Conservation (phyloP, 768 basidiomycete genomes). For the Kwoniella sp. region DNA sequence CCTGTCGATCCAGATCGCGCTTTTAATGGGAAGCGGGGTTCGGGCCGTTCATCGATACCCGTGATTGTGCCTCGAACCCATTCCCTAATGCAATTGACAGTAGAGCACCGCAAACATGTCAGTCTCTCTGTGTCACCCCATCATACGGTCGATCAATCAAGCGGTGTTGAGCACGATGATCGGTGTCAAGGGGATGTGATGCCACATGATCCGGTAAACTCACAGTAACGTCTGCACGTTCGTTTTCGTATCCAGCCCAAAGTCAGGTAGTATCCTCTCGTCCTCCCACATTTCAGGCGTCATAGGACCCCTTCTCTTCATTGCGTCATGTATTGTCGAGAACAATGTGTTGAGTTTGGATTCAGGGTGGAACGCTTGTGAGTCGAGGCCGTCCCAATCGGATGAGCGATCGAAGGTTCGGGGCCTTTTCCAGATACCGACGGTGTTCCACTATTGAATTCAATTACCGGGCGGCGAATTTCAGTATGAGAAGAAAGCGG, state of each 20-base stretch:
- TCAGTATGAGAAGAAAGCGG: no score
- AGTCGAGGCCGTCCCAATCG: neutral
- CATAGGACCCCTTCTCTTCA: slow-evolving; percentile 17
- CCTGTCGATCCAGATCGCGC: neutral
- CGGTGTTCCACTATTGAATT: no score
- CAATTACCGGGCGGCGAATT: no score
- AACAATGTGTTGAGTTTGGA: neutral
- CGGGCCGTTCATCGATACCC: neutral
- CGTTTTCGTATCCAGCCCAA: neutral
- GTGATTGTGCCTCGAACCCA: neutral
- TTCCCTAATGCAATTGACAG: no score
- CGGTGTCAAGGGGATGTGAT: no score
- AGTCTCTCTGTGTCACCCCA: no score
- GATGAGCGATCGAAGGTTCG: neutral
- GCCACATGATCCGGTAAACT: slow-evolving; percentile 3
- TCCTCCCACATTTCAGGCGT: slow-evolving; percentile 22
- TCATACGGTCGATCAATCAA: no score
- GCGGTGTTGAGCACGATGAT: no score
- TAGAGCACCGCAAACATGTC: no score
- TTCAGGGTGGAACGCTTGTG: neutral
- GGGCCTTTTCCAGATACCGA: neutral
- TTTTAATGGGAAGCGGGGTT: neutral
- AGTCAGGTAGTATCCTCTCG: slow-evolving; percentile 17
- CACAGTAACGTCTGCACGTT: slow-evolving; percentile 11
- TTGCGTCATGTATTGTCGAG: slow-evolving; percentile 2